Base-by-base conservation (phyloP, 2,329 filamentous ascomycete species). In the Colletotrichum costaricense region DNA sequence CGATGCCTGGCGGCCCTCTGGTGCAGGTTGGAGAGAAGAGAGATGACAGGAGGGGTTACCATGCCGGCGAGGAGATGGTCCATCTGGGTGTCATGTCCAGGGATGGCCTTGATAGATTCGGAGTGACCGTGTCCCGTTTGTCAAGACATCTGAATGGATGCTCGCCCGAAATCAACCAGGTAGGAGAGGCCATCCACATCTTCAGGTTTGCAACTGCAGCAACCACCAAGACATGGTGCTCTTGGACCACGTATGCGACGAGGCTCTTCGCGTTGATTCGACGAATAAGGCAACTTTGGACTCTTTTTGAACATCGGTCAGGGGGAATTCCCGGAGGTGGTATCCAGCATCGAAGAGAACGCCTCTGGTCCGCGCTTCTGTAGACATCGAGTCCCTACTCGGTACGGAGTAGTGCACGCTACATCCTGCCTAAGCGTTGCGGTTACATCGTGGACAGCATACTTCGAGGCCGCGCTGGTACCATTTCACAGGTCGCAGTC, bases 51-150 rank as follows among this genome's bases (percentile, higher is more conserved):
- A 2, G 85, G 85, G 1, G 85, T 88, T 2, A 91, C 79, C 89
- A 92, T 92, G 66, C 86, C 86, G 28, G 85, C 89, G 79, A 90
- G 87, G 9, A 91, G 83, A 75, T 92, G 89, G 75, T 92, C 90
- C 6, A 92, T 85, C 7, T 86, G 77, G 3, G 80, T 82, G 14
- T 86, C 87, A 76, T 90, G 84, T 2, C 86, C 79, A 24, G 81
- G 76, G 30, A 91, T 86, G 0, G 86, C 86, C 64, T 87, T 80
- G 28, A 91, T 88, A 63, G 92, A 87, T 73, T 92, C 89, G 0
- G 88, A 86, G 75, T 91, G 86, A 0, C 85, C 86, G 76, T 92
- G 90, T 8, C 89, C 89, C 1, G 92, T 81, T 0, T 92, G 82
- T 42, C 86, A 91, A 7, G 85, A 87, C 88, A 91, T 91, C 74